phyloP scores from a whole-genome alignment of 345 rosid species.

The Populus pruinosa region DNA sequence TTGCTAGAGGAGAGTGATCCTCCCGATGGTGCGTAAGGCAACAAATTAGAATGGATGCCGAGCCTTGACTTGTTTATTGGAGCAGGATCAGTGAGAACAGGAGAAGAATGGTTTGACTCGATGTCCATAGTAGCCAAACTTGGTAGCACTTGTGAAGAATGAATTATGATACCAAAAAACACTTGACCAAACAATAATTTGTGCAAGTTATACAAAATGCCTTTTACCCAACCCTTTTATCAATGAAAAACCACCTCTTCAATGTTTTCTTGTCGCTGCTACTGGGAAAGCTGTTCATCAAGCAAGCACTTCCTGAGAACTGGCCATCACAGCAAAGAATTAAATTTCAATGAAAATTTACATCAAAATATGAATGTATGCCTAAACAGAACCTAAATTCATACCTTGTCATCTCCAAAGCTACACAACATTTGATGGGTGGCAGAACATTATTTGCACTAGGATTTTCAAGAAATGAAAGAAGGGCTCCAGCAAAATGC shows the following conservation, averaged over 20 bases:
- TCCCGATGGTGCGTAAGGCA: conserved; percentile 46
- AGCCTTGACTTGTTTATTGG: conserved; percentile 63
- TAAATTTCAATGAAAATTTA: neutral
- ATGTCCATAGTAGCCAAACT: conserved; percentile 54
- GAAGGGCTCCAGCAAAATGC: conserved; percentile 2
- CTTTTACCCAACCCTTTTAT: conserved; percentile 72
- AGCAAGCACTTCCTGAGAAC: conserved; percentile 49
- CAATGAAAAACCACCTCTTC: conserved; percentile 93
- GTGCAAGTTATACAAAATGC: conserved; percentile 3
- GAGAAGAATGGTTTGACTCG: conserved; percentile 62
- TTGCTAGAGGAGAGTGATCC: conserved; percentile 49
- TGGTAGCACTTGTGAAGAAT: conserved; percentile 11
- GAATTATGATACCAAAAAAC: conserved; percentile 16
- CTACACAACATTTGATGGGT: conserved; percentile 37
- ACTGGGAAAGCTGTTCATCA: conserved; percentile 66
- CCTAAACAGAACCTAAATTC: neutral
- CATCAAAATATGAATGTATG: neutral
- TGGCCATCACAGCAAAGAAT: conserved; percentile 20
- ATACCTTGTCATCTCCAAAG: conserved; percentile 70
- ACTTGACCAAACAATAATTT: conserved; percentile 16
- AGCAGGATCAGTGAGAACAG: conserved; percentile 65
- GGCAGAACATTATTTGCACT: conserved; percentile 31
- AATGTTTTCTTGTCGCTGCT: conserved; percentile 79
- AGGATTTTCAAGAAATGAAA: neutral
- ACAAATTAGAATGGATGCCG: conserved; percentile 47